Evolutionary conservation across 2,329 filamentous ascomycete species (phyloP), one percentile per base, ranked within the genome.

Genomic region (Ophiosphaerella herpotricha): DNA sequence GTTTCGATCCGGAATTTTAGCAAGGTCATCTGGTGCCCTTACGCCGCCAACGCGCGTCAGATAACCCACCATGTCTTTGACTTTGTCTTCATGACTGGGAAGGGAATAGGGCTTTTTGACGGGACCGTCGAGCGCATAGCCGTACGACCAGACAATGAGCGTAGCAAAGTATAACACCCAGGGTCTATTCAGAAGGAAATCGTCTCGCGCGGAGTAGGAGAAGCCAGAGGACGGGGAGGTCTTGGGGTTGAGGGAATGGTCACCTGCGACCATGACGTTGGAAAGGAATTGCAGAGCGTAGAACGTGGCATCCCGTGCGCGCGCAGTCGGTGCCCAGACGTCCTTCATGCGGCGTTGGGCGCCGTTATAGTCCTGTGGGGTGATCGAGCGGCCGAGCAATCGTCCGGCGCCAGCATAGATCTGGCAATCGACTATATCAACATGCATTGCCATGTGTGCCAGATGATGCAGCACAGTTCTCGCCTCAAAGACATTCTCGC

Each of bases 381-480:
- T 91, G 53, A 97, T 95, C 0, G 87, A 86, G 39, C 93, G 86
- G 18, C 94, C 93, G 4, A 97, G 83, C 2, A 97, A 81, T 26
- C 92, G 83, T 61, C 87, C 90, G 1, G 93, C 91, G 7, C 92
- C 87, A 5, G 93, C 94, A 71, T 94, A 97, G 58, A 97, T 95
- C 74, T 97, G 93, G 65, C 91, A 93, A 71, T 97, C 93, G n/a
- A 96, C 90, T 46, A 97, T 91, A 67, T 97, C 93, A 21, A 96
- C 91, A 67, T 97, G 91, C 83, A 96, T 96, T 3, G 91, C 91
- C 90, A 99, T 97, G 72, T 97, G 94, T 0, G 94, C 94, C 11
- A 99, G 79, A 64, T 96, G 91, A 68, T 97, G 92, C 38, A 97
- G 79, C 24, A 96, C 93, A 2, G 89, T 95, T 16, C 91, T 85